Base-by-base conservation (phyloP, 805 yeast genomes). In the Cyberlindnera nakhonratchasimensis region DNA sequence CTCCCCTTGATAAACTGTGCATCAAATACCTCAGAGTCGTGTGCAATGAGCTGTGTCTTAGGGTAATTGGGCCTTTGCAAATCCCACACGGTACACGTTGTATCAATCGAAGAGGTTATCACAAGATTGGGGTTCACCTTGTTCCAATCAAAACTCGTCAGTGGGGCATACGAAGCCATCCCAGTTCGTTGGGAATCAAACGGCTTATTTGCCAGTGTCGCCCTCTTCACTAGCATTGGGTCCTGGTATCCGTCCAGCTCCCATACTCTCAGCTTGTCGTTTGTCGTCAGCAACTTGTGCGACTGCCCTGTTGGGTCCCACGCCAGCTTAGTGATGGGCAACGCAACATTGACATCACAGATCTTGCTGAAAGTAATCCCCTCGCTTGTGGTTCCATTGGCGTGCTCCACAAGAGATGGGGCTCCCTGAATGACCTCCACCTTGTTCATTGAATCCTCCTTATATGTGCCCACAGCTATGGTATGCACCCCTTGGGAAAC, bases 41-140 rank as follows among this genome's bases (percentile, higher is more conserved):
- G 99, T 0, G 99, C 98, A 50, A 93, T 93, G 36, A 93, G 70
- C 65, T 93, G 97, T 1, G 98, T 91, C 58, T 84, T 86, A 13
- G 95, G 96, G 4, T 72, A 67, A 3, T 76, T 80, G 34, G 70
- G 65, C 18, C 81, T 75, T 19, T 70, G 64, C 24, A 89, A 62
- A 64, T 93, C 98, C 98, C 99, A 93, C 4, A 89, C 80, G 1
- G 98, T 90, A 65, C 99, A 93, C 1, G 99, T 93, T 1, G 99
- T 93, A 64, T 93, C 99, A 10, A 91, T 86, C 17, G 93, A 82
- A 48, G 91, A 78, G 2, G 97, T 87, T 28, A 93, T 83, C 17
- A 89, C 74, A 29, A 80, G 63, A 37, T 77, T 77, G 3, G 86
- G 76, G 53, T 86, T 90, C 2, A 72, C 69, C 28, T 71, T 65